A percentile compares a stretch with the other conserved stretches of the same genome.
Conservation (phyloP, 148 eudicot genomes). For the Rhododendron henanense region DNA sequence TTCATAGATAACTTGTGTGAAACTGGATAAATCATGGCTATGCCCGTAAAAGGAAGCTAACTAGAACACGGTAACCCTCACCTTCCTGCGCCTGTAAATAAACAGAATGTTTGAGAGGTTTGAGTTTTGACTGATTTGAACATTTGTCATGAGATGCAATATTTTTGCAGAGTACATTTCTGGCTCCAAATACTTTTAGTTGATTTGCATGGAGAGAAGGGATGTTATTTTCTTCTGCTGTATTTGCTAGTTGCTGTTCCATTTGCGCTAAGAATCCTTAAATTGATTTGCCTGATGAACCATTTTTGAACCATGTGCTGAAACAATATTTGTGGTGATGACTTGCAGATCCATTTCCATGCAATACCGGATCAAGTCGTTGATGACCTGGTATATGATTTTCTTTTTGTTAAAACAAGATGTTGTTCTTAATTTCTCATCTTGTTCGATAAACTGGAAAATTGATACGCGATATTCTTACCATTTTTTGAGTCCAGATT, state of each 20-base stretch:
- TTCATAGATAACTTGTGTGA: background rate
- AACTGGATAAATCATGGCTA: background rate
- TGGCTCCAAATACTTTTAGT: too few species aligned
- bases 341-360: slow-evolving; percentile 70
- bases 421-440: background rate
- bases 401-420: background rate
- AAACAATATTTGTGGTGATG: slow-evolving; percentile 6
- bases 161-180: background rate
- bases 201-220: background rate
- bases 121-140: background rate
- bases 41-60: background rate
- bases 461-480: background rate
- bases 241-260: background rate
- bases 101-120: background rate
- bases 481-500: slow-evolving; percentile 39
- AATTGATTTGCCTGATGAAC: background rate
- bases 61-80: too few species aligned
- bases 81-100: background rate
- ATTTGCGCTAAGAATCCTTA: background rate
- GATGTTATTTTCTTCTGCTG: background rate
- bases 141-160: background rate
- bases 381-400: slow-evolving; percentile 58
- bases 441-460: background rate
- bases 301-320: background rate
- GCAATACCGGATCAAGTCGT: slow-evolving; percentile 66